phyloP scores from a whole-genome alignment of 805 yeast genomes.

The Yamadazyma insecticola region DNA sequence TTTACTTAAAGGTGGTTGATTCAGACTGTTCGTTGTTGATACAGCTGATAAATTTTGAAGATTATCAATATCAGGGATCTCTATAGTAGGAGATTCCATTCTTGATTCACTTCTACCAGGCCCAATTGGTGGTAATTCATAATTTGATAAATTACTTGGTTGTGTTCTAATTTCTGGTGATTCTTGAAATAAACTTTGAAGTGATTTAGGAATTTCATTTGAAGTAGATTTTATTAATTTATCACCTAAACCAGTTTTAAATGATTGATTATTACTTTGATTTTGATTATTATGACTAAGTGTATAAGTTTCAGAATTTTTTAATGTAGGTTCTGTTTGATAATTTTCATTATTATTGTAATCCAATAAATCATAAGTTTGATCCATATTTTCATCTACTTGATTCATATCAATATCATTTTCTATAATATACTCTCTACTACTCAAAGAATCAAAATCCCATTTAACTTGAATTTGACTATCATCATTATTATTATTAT shows the following conservation, averaged over 20 bases:
- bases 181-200: slow-evolving; percentile 66
- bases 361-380: slow-evolving; percentile 10
- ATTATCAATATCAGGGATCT: slow-evolving; percentile 64
- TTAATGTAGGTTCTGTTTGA: slow-evolving; percentile 25
- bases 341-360: slow-evolving; percentile 16
- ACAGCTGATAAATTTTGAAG: slow-evolving; percentile 18
- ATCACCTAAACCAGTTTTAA: slow-evolving; percentile 10
- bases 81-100: slow-evolving; percentile 56
- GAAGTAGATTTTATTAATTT: slow-evolving; percentile 7
- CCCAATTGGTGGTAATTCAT: slow-evolving; percentile 9
- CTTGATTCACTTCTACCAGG: slow-evolving; percentile 19
- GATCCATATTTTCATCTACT: slow-evolving; percentile 23
- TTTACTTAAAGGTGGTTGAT: slow-evolving; percentile 28
- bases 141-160: slow-evolving; percentile 2
- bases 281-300: neutral
- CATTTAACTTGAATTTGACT: slow-evolving; percentile 53
- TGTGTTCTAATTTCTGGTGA: slow-evolving; percentile 14
- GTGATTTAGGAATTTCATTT: slow-evolving; percentile 65
- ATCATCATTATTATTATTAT: slow-evolving; percentile 8
- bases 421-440: slow-evolving; percentile 68
- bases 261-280: neutral
- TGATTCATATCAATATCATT: slow-evolving; percentile 51
- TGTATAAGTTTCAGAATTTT: slow-evolving; percentile 7
- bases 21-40: slow-evolving; percentile 1
- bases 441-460: slow-evolving; percentile 84